Evolutionary conservation across 1,139 yeast species (phyloP), one percentile per base, ranked within the genome.

Genomic region (Blastobotrys illinoisensis): DNA sequence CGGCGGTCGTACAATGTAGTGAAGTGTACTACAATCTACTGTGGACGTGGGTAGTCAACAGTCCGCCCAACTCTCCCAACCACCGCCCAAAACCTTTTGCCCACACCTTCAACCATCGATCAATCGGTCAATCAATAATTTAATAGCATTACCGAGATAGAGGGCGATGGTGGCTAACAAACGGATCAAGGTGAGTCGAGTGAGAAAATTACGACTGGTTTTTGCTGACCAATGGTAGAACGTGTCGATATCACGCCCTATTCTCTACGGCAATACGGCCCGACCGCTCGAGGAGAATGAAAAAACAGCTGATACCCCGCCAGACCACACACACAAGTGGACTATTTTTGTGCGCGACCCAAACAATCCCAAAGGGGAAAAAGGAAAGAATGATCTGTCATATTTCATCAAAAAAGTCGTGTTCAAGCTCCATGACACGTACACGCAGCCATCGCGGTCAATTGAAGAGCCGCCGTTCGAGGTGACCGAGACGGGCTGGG

Each of bases 401-500:
- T 87, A 88, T 50, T 81, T 88, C 64, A 83, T 93, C 64, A 91
- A 91, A 65, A 86, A 88, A 68, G 98, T 95, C 1, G 91, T 93
- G 0, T 93, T 91, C 76, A 93, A 95, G 68, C 76, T 93, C 44
- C 99, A 93, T 69, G 99, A 93, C 62, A 93, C 99, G 0, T 93
- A 93, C 65, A 87, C 86, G 11, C 88, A 85, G 62, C 83, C 97
- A 1, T 82, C 90, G 16, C 74, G 99, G 56, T 79, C 95, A 1
- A 78, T 93, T 6, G 99, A 93, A 60, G 71, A 78, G 36, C 97
- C 97, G 1, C 99, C 99, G 0, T 93, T 87, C 65, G 95, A 91
- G 68, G 91, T 93, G 13, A 88, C 97, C 0, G 99, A 95, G 67
- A 88, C 98, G 0, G 99, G 99, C 0, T 93, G 99, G 99, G 99